A percentile compares a stretch with the other conserved stretches of the same genome.
Evolutionary conservation across 805 yeast species (phyloP).

Genomic region (Candida jianshihensis): DNA sequence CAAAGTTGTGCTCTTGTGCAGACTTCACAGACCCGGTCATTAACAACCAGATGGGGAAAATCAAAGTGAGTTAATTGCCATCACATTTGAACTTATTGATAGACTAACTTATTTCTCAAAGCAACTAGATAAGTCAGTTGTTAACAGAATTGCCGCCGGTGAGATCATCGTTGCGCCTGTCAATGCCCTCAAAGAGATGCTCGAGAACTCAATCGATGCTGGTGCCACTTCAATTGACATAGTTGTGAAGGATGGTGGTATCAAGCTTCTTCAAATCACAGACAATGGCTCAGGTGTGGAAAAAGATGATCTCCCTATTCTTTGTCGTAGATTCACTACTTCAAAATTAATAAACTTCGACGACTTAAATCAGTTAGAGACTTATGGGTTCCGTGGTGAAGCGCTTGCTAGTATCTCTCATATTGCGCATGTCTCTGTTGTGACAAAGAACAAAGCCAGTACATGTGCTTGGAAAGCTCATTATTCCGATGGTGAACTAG

Average conservation of each 20-base stretch:
- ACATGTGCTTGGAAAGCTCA: conserved; percentile 64
- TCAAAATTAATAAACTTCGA: conserved; percentile 72
- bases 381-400: conserved; percentile 96
- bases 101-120: conserved; percentile 5
- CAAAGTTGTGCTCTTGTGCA: no score
- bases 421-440: conserved; percentile 72
- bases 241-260: conserved; percentile 85
- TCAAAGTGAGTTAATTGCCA: not conserved
- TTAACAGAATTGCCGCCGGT: conserved; percentile 94
- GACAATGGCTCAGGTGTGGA: conserved; percentile 86
- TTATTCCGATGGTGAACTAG: conserved; percentile 62
- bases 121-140: conserved; percentile 61
- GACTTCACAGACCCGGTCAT: not conserved
- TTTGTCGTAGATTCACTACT: conserved; percentile 92
- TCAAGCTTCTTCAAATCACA: conserved; percentile 75
- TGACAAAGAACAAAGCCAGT: conserved; percentile 58
- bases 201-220: conserved; percentile 93
- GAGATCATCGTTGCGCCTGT: conserved; percentile 92
- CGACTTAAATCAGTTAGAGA: conserved; percentile 61
- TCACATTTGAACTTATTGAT: not conserved
- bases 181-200: conserved; percentile 86
- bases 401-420: conserved; percentile 94
- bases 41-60: not conserved
- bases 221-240: conserved; percentile 67
- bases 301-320: conserved; percentile 61